Base-by-base conservation (phyloP, 2,329 filamentous ascomycete genomes). In the Epicoccum sorghinum region DNA sequence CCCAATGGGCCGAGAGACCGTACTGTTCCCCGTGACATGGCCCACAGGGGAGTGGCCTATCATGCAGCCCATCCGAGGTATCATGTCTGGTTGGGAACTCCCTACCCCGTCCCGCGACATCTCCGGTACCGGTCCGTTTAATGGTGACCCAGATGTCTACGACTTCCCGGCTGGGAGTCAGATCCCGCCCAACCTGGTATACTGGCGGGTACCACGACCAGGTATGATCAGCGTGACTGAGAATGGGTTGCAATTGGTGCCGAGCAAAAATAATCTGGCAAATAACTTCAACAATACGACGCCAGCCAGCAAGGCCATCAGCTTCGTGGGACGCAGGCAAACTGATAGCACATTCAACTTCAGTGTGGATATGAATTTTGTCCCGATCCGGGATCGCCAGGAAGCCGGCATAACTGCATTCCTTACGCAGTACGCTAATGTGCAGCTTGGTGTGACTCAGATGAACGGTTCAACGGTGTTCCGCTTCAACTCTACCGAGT, bases 351-450 rank as follows among this genome's bases (percentile, higher is more conserved):
- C 82, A 0, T 86, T 85, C 65, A 78, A 73, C 0, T 86, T 76
- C 62, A 78, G 73, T 42, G 77, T 82, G 2, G 75, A 83, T 51
- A 43, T 85, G 18, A 47, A 46, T 6, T 64, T 61, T 13, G 52
- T 64, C 0, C 77, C 82, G 0, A 62, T 62, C 0, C 53, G 52
- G 0, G 48, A 64, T 1, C 75, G 77, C 0, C 75, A 82, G 47
- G 83, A 85, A 60, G 79, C 82, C 1, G 83, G 83, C 0, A 69
- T 85, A 1, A 79, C 78, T 0, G 75, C 77, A 0, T 84, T 85
- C 60, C 68, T 85, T 23, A 83, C 80, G 0, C 62, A 85, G 60
- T 33, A 33, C 13, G 32, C 32, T 13, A 33, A 33, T 12, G 32
- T 33, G 32, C 32, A 33, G 32, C 32, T 33, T 33, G 32, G 32